These are phyloP conservation scores for Raddia guianensis DNA, from an alignment of 176 grass and related monocot species.

Conservation along the genomic window DNA sequence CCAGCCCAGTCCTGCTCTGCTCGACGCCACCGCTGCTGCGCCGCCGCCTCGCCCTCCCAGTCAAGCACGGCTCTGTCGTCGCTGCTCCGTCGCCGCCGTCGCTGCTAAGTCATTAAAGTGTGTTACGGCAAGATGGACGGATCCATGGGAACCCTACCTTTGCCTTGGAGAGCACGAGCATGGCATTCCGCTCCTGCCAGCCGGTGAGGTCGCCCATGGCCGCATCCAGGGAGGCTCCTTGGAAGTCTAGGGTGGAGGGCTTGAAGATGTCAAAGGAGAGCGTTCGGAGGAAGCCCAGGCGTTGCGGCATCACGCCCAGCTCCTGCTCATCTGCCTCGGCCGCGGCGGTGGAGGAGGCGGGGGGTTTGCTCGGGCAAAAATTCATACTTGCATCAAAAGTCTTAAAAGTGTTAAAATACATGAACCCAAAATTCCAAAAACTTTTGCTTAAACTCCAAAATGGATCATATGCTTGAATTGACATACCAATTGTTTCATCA, in stretches of 20 bases:
- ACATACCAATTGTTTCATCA: too few relatives aligned
- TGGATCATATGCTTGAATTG: too few relatives aligned
- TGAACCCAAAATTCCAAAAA: too few relatives aligned
- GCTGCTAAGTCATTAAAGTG: not conserved
- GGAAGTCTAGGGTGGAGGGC: conserved; percentile 31
- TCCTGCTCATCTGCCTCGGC: conserved; percentile 40
- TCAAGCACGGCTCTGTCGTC: too few relatives aligned
- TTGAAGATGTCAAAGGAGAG: conserved; percentile 65
- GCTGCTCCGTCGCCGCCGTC: too few relatives aligned
- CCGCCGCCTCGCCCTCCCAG: too few relatives aligned
- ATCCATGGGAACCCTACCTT: conserved; percentile 38
- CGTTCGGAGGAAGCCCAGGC: conserved; percentile 55
- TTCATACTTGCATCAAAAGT: too few relatives aligned
- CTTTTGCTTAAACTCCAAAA: too few relatives aligned
- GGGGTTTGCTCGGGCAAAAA: not conserved
- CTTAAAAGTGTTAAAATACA: too few relatives aligned
- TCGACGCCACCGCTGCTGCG: too few relatives aligned
- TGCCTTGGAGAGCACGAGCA: conserved; percentile 59
- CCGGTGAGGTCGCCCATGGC: conserved; percentile 46
- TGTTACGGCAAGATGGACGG: not conserved
- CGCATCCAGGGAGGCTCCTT: conserved; percentile 31
- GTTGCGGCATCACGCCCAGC: conserved; percentile 65
- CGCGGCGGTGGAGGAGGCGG: not conserved
- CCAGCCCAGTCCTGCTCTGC: too few relatives aligned
- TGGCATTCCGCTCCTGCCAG: conserved; percentile 64